phyloP scores from a whole-genome alignment of 495 filamentous ascomycete genomes.

The Bacidia rubella region DNA sequence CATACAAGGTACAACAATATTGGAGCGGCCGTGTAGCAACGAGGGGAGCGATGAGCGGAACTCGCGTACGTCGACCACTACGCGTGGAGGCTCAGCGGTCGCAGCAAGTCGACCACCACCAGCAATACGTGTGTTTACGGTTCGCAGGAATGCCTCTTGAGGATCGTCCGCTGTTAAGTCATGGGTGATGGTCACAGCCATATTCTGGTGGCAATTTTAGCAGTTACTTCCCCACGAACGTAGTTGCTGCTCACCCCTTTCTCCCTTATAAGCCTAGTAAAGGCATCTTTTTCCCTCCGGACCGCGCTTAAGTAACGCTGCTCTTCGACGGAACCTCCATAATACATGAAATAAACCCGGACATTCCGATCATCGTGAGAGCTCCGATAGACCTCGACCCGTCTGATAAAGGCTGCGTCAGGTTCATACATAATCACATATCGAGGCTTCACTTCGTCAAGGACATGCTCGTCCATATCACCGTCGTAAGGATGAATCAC shows the following conservation, averaged over 20 bases:
- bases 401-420: conserved; percentile 84
- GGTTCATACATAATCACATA: conserved; percentile 99
- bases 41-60: conserved; percentile 89
- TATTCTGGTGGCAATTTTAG: conserved; percentile 35
- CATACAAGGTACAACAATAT: conserved; percentile 82
- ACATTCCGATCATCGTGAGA: conserved; percentile 83
- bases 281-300: conserved; percentile 85
- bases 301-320: conserved; percentile 85
- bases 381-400: conserved; percentile 90
- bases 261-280: conserved; percentile 85
- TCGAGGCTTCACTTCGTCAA: conserved; percentile 82
- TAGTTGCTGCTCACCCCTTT: conserved; percentile 45
- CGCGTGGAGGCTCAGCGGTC: conserved; percentile 79
- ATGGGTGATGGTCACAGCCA: conserved; percentile 72
- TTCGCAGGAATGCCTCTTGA: conserved; percentile 85
- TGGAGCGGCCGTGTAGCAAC: conserved; percentile 72
- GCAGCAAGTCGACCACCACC: conserved; percentile 81
- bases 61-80: conserved; percentile 91
- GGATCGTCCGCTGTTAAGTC: conserved; percentile 68
- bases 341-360: conserved; percentile 90
- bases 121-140: conserved; percentile 91
- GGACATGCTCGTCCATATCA: conserved; percentile 87
- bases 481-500: conserved; percentile 88
- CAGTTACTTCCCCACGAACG: neutral
- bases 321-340: conserved; percentile 88